phyloP scores from a whole-genome alignment of 1,284 basidiomycete genomes.

The Porogramme epimiltina region DNA sequence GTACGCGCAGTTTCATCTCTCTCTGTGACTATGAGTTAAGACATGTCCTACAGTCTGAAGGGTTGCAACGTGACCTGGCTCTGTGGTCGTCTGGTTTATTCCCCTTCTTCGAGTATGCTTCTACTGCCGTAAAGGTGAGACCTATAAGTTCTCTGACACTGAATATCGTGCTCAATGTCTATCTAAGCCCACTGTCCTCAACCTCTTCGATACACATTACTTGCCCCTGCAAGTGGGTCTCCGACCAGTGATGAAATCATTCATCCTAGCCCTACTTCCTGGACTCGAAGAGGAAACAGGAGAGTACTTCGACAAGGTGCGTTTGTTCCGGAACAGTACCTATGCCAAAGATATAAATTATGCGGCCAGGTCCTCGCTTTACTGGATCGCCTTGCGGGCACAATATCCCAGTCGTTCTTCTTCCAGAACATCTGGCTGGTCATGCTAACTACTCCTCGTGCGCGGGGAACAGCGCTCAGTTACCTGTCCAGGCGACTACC shows the following conservation, averaged over 20 bases:
- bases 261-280: slow-evolving; percentile 91
- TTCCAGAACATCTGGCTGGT: slow-evolving; percentile 94
- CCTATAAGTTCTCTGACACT: not conserved
- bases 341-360: not conserved
- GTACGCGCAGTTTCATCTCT: slow-evolving; percentile 47
- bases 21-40: not conserved
- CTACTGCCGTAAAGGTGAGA: slow-evolving; percentile 87
- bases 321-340: slow-evolving; percentile 16
- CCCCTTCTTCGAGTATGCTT: slow-evolving; percentile 98
- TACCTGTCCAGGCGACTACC: slow-evolving; percentile 84
- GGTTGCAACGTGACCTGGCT: slow-evolving; percentile 84
- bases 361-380: slow-evolving; percentile 72
- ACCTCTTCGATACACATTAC: slow-evolving; percentile 89
- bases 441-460: slow-evolving; percentile 87
- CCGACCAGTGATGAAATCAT: slow-evolving; percentile 90
- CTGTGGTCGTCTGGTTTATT: slow-evolving; percentile 97
- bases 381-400: slow-evolving; percentile 81
- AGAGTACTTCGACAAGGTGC: slow-evolving; percentile 93
- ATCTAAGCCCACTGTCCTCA: slow-evolving; percentile 76
- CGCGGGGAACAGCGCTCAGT: slow-evolving; percentile 86
- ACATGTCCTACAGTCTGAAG: slow-evolving; percentile 67
- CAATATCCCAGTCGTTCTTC: slow-evolving; percentile 87
- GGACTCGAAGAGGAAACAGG: slow-evolving; percentile 95
- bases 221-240: slow-evolving; percentile 83
- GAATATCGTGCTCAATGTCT: not conserved